Conservation (phyloP, 2,329 filamentous ascomycete genomes). For the Onygenales sp. region DNA sequence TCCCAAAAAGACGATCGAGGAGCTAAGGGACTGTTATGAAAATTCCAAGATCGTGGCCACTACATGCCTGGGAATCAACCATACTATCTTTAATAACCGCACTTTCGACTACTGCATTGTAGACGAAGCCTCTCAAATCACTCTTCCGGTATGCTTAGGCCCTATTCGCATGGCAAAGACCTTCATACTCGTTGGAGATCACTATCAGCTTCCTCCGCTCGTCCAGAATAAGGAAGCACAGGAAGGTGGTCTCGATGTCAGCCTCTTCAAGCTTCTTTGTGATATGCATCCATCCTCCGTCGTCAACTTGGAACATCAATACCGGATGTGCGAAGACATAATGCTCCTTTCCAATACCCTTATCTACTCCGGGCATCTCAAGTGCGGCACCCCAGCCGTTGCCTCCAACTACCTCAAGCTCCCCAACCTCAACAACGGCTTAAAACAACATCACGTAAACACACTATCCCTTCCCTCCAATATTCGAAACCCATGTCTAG, state of each 20-base stretch:
- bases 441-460: conserved; percentile 46
- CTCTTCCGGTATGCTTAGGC: conserved; percentile 84
- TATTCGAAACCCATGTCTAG: conserved; percentile 44
- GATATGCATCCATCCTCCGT: conserved; percentile 81
- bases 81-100: conserved; percentile 77
- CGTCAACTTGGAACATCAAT: conserved; percentile 88
- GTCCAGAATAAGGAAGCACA: conserved; percentile 87
- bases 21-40: conserved; percentile 75
- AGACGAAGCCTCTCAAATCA: conserved; percentile 96
- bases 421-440: conserved; percentile 49
- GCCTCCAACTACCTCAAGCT: conserved; percentile 60
- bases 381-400: conserved; percentile 74
- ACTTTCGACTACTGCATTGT: conserved; percentile 98
- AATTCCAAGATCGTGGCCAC: conserved; percentile 84
- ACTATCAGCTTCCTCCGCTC: conserved; percentile 88
- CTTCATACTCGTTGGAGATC: conserved; percentile 92
- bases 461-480: conserved; percentile 6
- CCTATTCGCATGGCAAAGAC: conserved; percentile 87
- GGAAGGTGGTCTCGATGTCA: conserved; percentile 79
- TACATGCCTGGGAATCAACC: conserved; percentile 85
- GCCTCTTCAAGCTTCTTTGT: conserved; percentile 86
- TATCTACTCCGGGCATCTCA: conserved; percentile 83
- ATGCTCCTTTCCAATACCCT: conserved; percentile 89
- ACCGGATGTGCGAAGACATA: conserved; percentile 96
- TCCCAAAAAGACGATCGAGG: conserved; percentile 67